Evolutionary conservation across 2,329 filamentous ascomycete genomes (phyloP), one percentile per base, ranked within the genome.

Genomic region (Neoascochyta sp.): DNA sequence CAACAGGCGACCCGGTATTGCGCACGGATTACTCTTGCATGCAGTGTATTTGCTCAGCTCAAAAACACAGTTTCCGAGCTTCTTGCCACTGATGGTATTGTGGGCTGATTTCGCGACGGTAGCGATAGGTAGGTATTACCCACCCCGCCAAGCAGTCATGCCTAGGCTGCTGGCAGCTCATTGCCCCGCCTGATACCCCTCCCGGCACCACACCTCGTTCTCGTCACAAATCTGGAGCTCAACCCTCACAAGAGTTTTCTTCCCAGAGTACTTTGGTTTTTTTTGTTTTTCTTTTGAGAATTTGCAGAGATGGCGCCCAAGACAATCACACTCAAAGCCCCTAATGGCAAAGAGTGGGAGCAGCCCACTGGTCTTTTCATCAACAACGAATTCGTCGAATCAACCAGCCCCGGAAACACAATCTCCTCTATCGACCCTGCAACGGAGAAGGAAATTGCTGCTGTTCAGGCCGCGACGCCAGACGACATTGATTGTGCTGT

Each of bases 301-400:
- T 3, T 8, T 16, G 14, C 13, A 27, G n/a, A 11, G 4, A 39
- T 39, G 36, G 18, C 27, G n/a, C 20, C 36, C 12, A 28, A 23
- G 8, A 22, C 43, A 9, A 41, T 62, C 16, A 45, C 54, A 12
- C 48, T 65, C 31, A 65, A 55, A 24, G 62, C 62, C 5, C 63
- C 63, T 4, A 66, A 66, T 34, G 63, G 62, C 27, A 49, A 45
- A 17, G 52, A 51, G 24, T 66, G 62, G 43, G 52, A 45, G 3
- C 63, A 66, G 33, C 63, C 45, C 22, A 63, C 57, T 3, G 63
- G 66, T 5, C 47, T 69, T 16, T 69, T 69, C 48, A 68, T 69
- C 50, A 62, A 68, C 36, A 67, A 67, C 37, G 57, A 68, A 44
- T 69, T 66, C 45, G 62, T 68, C 13, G 30, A 33, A 7, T 34